phyloP scores from a whole-genome alignment of 2,329 filamentous ascomycete species.

The Pseudocercospora cruenta region DNA sequence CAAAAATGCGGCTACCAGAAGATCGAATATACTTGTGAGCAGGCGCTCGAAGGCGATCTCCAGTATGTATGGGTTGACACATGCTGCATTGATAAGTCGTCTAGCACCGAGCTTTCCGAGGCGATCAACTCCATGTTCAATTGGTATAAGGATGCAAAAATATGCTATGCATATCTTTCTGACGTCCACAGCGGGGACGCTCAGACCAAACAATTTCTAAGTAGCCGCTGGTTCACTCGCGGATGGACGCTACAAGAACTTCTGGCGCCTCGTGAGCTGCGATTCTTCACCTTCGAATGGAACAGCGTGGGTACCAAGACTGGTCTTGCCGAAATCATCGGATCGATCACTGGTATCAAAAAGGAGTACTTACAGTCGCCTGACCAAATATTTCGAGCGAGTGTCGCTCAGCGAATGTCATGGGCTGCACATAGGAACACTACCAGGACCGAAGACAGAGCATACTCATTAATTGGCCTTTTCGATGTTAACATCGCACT shows the following conservation, averaged over 20 bases:
- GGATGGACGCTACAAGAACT: slow-evolving; percentile 21
- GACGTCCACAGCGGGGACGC: neutral
- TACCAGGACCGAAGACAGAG: neutral
- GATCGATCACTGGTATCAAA: neutral
- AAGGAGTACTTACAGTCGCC: neutral
- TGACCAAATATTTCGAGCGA: neutral
- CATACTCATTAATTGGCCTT: neutral
- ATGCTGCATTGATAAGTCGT: slow-evolving; percentile 31
- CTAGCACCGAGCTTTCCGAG: slow-evolving; percentile 23
- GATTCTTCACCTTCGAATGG: neutral
- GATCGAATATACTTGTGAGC: slow-evolving; percentile 14
- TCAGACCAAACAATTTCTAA: neutral
- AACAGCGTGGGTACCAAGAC: neutral
- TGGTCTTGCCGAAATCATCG: neutral
- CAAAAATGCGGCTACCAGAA: slow-evolving; percentile 15
- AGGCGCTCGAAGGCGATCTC: slow-evolving; percentile 8
- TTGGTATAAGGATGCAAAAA: neutral
- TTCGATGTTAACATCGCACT: neutral
- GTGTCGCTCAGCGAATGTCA: neutral
- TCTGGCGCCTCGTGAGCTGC: neutral
- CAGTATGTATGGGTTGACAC: slow-evolving; percentile 19
- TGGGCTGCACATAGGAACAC: neutral
- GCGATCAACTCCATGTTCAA: neutral
- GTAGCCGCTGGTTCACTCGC: neutral
- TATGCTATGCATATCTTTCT: neutral